These are phyloP conservation scores for Trichoderma sp. DNA, from an alignment of 2,329 filamentous ascomycete species.

Conservation along the genomic window DNA sequence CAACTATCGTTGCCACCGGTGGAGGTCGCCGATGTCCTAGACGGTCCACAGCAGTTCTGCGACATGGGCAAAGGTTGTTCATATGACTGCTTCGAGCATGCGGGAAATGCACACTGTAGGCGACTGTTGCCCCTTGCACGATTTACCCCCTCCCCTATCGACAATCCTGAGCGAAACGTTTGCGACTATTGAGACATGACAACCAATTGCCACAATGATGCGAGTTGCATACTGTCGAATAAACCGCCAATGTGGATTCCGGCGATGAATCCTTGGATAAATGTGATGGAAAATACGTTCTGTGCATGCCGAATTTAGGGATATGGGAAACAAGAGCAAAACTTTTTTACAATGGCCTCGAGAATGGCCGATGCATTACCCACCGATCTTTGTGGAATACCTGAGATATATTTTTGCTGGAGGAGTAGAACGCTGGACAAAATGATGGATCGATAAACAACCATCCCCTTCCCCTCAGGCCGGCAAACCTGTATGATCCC, in stretches of 20 bases:
- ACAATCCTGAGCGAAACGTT: background rate
- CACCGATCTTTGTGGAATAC: background rate
- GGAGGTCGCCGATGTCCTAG: slow-evolving; percentile 2
- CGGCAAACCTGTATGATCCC: background rate
- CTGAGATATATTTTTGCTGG: background rate
- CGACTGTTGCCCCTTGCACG: background rate
- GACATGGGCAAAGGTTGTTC: background rate
- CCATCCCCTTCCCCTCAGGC: background rate
- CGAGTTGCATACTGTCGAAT: background rate
- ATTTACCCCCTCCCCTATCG: background rate
- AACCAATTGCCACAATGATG: background rate
- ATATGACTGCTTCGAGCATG: background rate
- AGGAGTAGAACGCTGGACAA: background rate
- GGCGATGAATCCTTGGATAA: background rate
- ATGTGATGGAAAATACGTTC: background rate
- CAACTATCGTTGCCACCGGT: background rate
- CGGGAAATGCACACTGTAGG: background rate
- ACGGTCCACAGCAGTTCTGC: background rate
- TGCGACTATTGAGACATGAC: background rate
- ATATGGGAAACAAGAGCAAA: background rate
- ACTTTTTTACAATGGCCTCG: background rate
- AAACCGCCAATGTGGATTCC: background rate
- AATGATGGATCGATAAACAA: background rate
- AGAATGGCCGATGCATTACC: background rate
- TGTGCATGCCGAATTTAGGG: background rate